These are phyloP conservation scores for Astrothelium macrocarpum DNA, from an alignment of 495 filamentous ascomycete species.

Conservation along the genomic window DNA sequence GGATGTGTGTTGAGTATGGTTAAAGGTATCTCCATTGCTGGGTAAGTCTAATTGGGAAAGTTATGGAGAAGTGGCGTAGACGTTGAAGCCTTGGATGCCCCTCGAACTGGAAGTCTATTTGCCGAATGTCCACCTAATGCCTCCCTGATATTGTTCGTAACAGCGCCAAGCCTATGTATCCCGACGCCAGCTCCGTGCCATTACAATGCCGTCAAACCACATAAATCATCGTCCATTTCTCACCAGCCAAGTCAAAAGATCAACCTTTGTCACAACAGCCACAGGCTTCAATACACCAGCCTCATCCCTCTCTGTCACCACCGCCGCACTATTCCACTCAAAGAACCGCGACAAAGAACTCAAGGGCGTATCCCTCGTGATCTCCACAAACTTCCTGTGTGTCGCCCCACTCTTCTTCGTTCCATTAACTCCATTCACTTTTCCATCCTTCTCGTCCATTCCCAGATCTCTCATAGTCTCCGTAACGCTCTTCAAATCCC, in stretches of 20 bases:
- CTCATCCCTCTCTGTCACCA: conserved; percentile 67
- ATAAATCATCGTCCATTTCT: conserved; percentile 43
- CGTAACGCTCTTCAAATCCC: conserved; percentile 52
- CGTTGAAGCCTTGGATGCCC: background rate
- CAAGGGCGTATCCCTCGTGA: conserved; percentile 81
- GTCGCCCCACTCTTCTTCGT: conserved; percentile 19
- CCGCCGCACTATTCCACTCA: conserved; percentile 92
- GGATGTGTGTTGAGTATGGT: background rate
- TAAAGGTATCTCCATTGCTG: background rate
- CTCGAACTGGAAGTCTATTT: background rate
- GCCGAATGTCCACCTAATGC: too few relatives aligned
- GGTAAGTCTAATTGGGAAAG: background rate
- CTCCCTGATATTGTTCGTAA: too few relatives aligned
- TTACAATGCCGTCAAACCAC: conserved; percentile 20
- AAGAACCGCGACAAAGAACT: conserved; percentile 81
- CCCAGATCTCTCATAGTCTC: conserved; percentile 40
- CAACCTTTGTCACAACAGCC: conserved; percentile 93
- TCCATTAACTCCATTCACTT: conserved; percentile 8
- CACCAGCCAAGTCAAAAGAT: conserved; percentile 86
- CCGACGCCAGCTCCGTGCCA: background rate
- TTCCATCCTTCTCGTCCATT: conserved; percentile 9
- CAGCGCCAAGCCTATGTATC: background rate
- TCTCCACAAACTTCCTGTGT: conserved; percentile 76
- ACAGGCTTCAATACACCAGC: conserved; percentile 59
- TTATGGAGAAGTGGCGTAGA: background rate